Evolutionary conservation across 1,139 yeast species (phyloP), one percentile per base, ranked within the genome.

Genomic region (Saccharomyces hybrid): DNA sequence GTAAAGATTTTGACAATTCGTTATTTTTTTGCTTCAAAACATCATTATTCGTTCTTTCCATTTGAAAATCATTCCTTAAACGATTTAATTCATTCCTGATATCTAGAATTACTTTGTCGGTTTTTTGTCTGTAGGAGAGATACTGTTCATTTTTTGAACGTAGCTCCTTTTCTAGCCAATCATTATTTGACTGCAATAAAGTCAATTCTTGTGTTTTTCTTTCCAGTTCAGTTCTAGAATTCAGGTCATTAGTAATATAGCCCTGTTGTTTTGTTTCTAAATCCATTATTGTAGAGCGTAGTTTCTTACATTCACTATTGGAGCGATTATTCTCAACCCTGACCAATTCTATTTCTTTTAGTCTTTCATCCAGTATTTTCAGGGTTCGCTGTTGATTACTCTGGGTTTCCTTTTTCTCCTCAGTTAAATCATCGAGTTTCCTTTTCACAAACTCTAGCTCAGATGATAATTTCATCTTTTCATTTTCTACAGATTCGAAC

Each of bases 401-500:
- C 50, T 82, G 73, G n/a, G 74, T 63, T 8, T 68, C 69, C 28
- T 82, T 78, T 57, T 79, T 80, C 5, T 78, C 72, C 16, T 73
- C 71, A 29, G 82, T 76, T 34, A n/a, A n/a, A 6, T 44, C 31
- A 7, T 29, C 42, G 4, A 2, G 11, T 1, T 23, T 42, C 14
- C 42, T 38, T 14, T 44, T 31, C 11, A 29, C 16, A 2, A 31
- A 29, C 14, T 31, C 28, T 14, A 32, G 4, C 20, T 38, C 34
- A 14, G 11, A 20, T 14, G 34, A 26, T 3, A 31, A 4, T 8
- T 31, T 16, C 8, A n/a, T 23, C 9, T 29, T 44, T 31, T 27
- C 34, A 7, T 26, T 53, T 31, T 48, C 41, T 23, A 49, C 3
- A 20, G 48, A 9, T 20, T 14, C 14, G 5, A 51, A 20, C 23